phyloP scores from a whole-genome alignment of 2,329 filamentous ascomycete genomes.

The Xylariaceae sp. region DNA sequence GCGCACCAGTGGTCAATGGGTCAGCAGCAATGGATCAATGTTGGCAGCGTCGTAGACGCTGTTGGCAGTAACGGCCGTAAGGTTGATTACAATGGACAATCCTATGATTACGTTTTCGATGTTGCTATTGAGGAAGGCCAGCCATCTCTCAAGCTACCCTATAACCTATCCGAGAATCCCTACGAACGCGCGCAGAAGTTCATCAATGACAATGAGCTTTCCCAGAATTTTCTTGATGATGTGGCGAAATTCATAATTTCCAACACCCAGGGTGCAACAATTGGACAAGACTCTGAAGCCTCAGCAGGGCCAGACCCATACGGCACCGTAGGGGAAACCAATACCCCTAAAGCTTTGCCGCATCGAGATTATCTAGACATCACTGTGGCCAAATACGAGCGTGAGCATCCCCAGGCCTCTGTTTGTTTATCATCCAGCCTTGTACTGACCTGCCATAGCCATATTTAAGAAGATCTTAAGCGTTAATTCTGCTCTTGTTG shows the following conservation, averaged over 20 bases:
- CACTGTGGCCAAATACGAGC: constrained; percentile 72
- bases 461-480: constrained; percentile 79
- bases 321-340: constrained; percentile 70
- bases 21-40: constrained; percentile 78
- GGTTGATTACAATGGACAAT: constrained; percentile 78
- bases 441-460: constrained; percentile 44
- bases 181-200: constrained; percentile 93
- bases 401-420: constrained; percentile 41
- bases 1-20: constrained; percentile 86
- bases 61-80: constrained; percentile 83
- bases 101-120: constrained; percentile 96
- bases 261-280: constrained; percentile 85
- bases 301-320: constrained; percentile 71
- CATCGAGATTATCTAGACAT: constrained; percentile 83
- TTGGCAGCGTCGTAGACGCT: constrained; percentile 93
- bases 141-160: constrained; percentile 90
- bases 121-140: constrained; percentile 96
- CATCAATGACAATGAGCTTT: constrained; percentile 85
- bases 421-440: neutral
- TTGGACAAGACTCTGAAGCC: constrained; percentile 67
- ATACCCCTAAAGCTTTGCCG: constrained; percentile 67
- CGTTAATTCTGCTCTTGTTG: constrained; percentile 75
- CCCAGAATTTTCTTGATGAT: constrained; percentile 85
- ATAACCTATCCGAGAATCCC: constrained; percentile 89
- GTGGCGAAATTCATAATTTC: constrained; percentile 91